Evolutionary conservation across 2,329 filamentous ascomycete species (phyloP), one percentile per base, ranked within the genome.

Genomic region (Diplodia sapinea): DNA sequence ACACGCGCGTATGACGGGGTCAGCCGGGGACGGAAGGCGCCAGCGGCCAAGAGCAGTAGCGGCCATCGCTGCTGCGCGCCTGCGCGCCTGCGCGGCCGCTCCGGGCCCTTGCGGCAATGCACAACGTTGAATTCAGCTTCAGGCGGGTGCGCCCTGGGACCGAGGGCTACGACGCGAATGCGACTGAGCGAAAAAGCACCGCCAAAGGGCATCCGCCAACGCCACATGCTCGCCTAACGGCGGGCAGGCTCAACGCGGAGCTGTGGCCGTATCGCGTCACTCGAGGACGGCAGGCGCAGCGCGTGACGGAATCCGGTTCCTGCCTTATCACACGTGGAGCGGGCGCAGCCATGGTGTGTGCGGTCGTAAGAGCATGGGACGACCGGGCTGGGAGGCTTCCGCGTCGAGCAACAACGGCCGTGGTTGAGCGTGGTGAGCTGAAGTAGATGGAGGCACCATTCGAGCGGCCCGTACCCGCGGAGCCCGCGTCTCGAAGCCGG

Each of bases 321-420:
- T 62, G 57, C 38, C 40, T 62, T 33, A 49, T 62, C 59, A 51
- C 59, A 63, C 59, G 47, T 63, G 59, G 59, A 38, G 17, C 29
- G 12, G 59, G 29, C 17, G 17, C 59, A 38, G 59, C 29, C 20
- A 17, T 36, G 29, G 29, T 15, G 59, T 17, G 5, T 31, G 59
- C 47, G 43, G 59, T 63, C 59, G 59, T 63, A 63, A 63, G 59
- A 63, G 59, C 59, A 63, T 63, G 43, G 59, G 31, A 51, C 59
- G 59, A 63, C 31, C 29, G 36, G 23, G 57, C 57, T 62, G 57
- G 36, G 49, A 31, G 26, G 17, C 13, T 20, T 20, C 38, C n/a
- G 11, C 2, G 17, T 23, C 6, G 12, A n/a, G 43, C 40, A 38
- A 12, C 36, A 26, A 13, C 36, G 38, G 23, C 13, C n/a, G 36